Conservation (phyloP, 1,284 basidiomycete species). For the Sporisorium exsertum region DNA sequence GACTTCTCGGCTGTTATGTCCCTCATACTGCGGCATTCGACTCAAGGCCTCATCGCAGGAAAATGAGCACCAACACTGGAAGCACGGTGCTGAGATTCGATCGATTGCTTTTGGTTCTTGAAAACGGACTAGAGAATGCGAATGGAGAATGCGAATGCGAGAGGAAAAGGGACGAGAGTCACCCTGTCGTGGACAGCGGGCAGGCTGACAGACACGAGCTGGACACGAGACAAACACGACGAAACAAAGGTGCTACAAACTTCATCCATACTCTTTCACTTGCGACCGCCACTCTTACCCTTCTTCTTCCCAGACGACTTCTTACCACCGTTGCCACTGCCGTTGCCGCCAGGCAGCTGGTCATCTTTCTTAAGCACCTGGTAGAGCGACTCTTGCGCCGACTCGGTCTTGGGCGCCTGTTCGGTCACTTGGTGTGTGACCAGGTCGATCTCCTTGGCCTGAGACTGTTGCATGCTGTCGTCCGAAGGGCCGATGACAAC, state of each 20-base stretch:
- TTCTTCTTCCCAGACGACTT: slow-evolving; percentile 35
- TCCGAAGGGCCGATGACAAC: slow-evolving; percentile 33
- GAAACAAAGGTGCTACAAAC: too few relatives aligned
- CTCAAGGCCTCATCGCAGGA: too few relatives aligned
- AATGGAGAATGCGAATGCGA: slow-evolving; percentile 1
- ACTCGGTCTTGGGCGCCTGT: slow-evolving; percentile 3
- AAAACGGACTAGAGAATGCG: background rate
- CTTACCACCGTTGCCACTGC: slow-evolving; percentile 9
- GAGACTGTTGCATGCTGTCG: slow-evolving; percentile 17
- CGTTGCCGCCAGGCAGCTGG: slow-evolving; percentile 21
- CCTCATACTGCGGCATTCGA: background rate
- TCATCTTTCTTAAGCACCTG: slow-evolving; percentile 49
- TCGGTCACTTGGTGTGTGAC: slow-evolving; percentile 43
- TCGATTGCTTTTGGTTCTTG: background rate
- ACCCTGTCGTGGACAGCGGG: background rate
- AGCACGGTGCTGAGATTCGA: background rate
- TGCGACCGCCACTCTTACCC: slow-evolving; percentile 20
- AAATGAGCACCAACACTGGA: background rate
- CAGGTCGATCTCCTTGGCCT: slow-evolving; percentile 45
- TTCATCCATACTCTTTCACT: slow-evolving; percentile 6
- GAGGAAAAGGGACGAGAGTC: background rate
- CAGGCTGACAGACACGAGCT: background rate
- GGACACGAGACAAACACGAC: background rate
- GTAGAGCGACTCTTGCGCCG: slow-evolving; percentile 37
- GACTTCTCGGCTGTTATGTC: too few relatives aligned